These are phyloP conservation scores for Tetracladium maxilliforme DNA, from an alignment of 2,329 filamentous ascomycete genomes.

Conservation along the genomic window DNA sequence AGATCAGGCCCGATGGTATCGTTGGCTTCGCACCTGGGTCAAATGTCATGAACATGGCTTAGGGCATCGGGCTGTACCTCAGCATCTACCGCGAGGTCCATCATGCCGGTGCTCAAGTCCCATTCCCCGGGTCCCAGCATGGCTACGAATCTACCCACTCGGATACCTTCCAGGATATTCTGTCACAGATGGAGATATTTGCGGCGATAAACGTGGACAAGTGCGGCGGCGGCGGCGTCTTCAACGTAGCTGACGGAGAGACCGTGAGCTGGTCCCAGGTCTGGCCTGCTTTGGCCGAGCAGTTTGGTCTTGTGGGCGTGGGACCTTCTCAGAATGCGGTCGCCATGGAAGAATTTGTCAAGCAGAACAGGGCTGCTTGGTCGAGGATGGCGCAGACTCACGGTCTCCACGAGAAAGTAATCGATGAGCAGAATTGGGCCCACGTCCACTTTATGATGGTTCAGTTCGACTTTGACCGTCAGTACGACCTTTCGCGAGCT, in stretches of 20 bases:
- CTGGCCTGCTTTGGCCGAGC: conserved; percentile 8
- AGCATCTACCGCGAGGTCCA: conserved; percentile 18
- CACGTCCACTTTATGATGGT: too few species aligned
- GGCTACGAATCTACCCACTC: conserved; percentile 18
- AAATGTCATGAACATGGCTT: conserved; percentile 26
- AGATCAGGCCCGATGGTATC: conserved; percentile 26
- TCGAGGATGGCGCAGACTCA: too few species aligned
- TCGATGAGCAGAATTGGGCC: too few species aligned
- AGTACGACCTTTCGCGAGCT: background rate
- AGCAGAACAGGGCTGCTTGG: too few species aligned
- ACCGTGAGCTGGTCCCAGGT: conserved; percentile 5
- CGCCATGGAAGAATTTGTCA: too few species aligned
- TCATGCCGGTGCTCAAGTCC: conserved; percentile 16
- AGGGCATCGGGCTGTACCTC: conserved; percentile 22
- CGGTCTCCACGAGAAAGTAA: too few species aligned
- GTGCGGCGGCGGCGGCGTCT: conserved; percentile 7
- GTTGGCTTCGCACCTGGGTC: conserved; percentile 25
- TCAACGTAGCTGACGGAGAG: conserved; percentile 13
- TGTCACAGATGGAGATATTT: conserved; percentile 10
- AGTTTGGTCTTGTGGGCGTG: conserved; percentile 9
- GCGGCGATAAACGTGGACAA: conserved; percentile 6
- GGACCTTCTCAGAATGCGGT: too few species aligned
- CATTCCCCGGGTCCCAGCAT: conserved; percentile 19
- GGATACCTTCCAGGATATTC: conserved; percentile 17
- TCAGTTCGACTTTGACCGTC: too few species aligned